Evolutionary conservation across 805 yeast species (phyloP), one percentile per base, ranked within the genome.

Genomic region (Sugiyamaella chiloensis): DNA sequence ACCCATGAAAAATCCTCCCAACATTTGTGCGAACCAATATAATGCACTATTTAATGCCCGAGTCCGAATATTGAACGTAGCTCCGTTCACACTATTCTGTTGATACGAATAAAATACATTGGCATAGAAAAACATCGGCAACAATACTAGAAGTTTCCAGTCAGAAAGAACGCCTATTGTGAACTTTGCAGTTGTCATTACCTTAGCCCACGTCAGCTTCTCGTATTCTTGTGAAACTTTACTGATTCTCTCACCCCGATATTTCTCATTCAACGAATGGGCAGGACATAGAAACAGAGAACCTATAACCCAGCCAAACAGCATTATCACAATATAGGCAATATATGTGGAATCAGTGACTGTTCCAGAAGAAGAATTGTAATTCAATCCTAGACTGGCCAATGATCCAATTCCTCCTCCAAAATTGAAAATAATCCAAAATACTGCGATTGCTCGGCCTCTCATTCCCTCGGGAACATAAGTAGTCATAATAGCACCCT

Each of bases 101-200:
- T 80, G 84, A 63, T 80, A 80, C 24, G 84, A 76, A 68, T 80
- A 79, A 66, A 78, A 80, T 75, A 79, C 78, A 68, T 80, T 80
- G 34, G 85, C 78, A 24, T 80, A 72, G 57, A 77, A 75, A 58
- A 79, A 80, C 79, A 79, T 74, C 40, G 85, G 85, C 68, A 79
- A 69, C 61, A 79, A 55, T 8, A 31, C 16, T 35, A 48, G 17
- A 12, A 56, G 31, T 46, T 42, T 47, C 57, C 58, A 56, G 50
- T 54, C 48, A 24, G 23, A 23, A 9, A 51, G 20, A 9, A 42
- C 44, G 46, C 35, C 20, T 30, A 35, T n/a, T 4, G 52, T 44
- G 17, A 46, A 36, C 30, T 40, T 47, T 43, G 32, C 44, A 12
- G 49, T 48, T 17, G 42, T 52, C 20, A 20, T 24, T 9, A 54